A percentile compares a stretch with the other conserved stretches of the same genome.
phyloP scores from a whole-genome alignment of 2,329 filamentous ascomycete genomes.

The Xenoacremonium recifei region DNA sequence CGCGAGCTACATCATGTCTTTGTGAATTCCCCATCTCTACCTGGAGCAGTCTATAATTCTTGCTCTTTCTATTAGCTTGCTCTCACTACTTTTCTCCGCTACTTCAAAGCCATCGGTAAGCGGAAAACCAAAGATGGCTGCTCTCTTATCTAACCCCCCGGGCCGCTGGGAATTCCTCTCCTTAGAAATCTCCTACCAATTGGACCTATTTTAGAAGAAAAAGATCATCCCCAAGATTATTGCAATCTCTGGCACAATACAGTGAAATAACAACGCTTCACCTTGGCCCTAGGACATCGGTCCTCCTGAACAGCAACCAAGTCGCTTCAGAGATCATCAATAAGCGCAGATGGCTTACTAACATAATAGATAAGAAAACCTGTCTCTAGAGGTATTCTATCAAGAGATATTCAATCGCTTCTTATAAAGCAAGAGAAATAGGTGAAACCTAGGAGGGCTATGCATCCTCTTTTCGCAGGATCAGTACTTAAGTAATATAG shows the following conservation, averaged over 20 bases:
- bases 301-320: constrained; percentile 40
- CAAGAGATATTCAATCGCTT: constrained; percentile 29
- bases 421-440: constrained; percentile 31
- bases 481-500: constrained; percentile 31
- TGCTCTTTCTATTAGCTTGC: no score
- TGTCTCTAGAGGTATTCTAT: constrained; percentile 36
- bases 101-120: constrained; percentile 6
- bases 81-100: no score
- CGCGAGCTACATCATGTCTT: no score
- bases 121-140: constrained; percentile 1
- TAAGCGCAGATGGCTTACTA: constrained; percentile 33
- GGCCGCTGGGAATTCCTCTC: constrained; percentile 1
- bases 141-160: constrained; percentile 2
- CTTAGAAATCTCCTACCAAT: background rate
- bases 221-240: background rate
- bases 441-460: constrained; percentile 35
- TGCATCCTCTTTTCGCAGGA: constrained; percentile 38
- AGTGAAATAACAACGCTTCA: constrained; percentile 28
- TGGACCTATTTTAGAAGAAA: background rate
- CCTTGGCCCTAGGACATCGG: constrained; percentile 36
- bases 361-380: constrained; percentile 20
- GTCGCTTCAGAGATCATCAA: constrained; percentile 37
- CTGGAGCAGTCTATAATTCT: no score
- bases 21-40: no score
- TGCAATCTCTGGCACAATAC: constrained; percentile 6